Conservation (phyloP, 192 early-diverging fungal species). For the Chytriomyces sp. region DNA sequence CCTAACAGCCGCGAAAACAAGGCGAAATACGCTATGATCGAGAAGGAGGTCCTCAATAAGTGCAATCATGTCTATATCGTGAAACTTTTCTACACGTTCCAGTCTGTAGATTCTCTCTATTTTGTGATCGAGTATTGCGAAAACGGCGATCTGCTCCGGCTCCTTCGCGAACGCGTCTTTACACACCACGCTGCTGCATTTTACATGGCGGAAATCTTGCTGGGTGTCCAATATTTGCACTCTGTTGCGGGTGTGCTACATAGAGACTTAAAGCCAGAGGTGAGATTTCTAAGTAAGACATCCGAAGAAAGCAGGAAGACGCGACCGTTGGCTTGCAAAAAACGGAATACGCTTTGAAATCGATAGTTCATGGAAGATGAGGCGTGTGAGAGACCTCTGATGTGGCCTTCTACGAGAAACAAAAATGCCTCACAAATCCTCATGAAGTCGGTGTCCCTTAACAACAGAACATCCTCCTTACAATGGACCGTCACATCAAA, state of each 20-base stretch:
- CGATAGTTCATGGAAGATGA: no score
- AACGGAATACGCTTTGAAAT: no score
- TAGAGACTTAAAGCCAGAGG: conserved; percentile 94
- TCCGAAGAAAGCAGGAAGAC: not conserved
- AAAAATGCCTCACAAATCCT: no score
- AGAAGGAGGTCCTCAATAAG: conserved; percentile 84
- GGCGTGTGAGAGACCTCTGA: no score
- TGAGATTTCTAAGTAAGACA: not conserved
- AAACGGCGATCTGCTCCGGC: conserved; percentile 89
- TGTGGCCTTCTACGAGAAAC: no score
- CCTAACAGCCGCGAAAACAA: conserved; percentile 77
- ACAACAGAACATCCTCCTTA: conserved; percentile 78
- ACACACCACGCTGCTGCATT: conserved; percentile 73
- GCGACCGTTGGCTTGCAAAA: not conserved
- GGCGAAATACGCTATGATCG: conserved; percentile 93
- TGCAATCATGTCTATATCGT: conserved; percentile 77
- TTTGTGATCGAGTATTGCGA: conserved; percentile 89
- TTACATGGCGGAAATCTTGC: conserved; percentile 86
- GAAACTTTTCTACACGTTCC: conserved; percentile 90
- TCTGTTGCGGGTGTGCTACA: conserved; percentile 77
- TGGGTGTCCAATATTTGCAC: conserved; percentile 89
- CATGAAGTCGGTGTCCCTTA: no score
- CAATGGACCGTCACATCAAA: conserved; percentile 87
- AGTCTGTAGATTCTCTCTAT: conserved; percentile 87
- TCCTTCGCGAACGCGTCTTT: conserved; percentile 65